These are phyloP conservation scores for Hamamelis virginiana DNA, from an alignment of 164 flowering plant genomes.

Conservation along the genomic window DNA sequence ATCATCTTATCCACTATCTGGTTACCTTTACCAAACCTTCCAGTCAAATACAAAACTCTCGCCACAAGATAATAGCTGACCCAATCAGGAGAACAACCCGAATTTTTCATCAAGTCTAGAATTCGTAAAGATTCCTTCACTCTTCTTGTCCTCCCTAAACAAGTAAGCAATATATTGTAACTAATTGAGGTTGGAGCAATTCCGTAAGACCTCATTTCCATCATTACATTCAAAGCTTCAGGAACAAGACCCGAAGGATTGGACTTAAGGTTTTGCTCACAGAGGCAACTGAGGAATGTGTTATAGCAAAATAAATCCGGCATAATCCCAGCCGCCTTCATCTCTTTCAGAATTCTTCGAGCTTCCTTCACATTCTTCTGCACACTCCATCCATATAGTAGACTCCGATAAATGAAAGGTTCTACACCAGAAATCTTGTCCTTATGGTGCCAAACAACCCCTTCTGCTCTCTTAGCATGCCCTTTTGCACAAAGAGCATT, in stretches of 20 bases:
- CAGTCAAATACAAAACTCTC: conserved; percentile 58
- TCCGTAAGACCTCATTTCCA: conserved; percentile 63
- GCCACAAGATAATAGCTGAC: conserved; percentile 69
- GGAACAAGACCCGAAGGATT: conserved; percentile 78
- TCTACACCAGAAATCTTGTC: conserved; percentile 44
- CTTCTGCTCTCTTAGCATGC: conserved; percentile 69
- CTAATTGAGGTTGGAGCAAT: conserved; percentile 48
- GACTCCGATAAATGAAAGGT: conserved; percentile 43
- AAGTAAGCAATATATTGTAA: conserved; percentile 72
- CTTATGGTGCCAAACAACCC: conserved; percentile 58
- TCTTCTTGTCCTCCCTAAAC: conserved; percentile 64
- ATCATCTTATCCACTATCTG: conserved; percentile 60
- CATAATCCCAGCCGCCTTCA: conserved; percentile 45
- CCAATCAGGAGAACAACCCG: conserved; percentile 67
- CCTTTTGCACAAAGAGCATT: conserved; percentile 68
- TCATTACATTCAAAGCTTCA: conserved; percentile 59
- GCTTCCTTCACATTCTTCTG: conserved; percentile 62
- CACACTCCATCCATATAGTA: conserved; percentile 66
- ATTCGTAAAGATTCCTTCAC: conserved; percentile 59
- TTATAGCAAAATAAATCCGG: conserved; percentile 60
- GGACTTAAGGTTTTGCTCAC: conserved; percentile 50
- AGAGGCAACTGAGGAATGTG: conserved; percentile 59
- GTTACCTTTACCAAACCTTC: conserved; percentile 73
- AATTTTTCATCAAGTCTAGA: conserved; percentile 50
- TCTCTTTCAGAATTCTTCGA: conserved; percentile 52